Evolutionary conservation across 345 rosid species (phyloP), one percentile per base, ranked within the genome.

Genomic region (Erodium maritimum): DNA sequence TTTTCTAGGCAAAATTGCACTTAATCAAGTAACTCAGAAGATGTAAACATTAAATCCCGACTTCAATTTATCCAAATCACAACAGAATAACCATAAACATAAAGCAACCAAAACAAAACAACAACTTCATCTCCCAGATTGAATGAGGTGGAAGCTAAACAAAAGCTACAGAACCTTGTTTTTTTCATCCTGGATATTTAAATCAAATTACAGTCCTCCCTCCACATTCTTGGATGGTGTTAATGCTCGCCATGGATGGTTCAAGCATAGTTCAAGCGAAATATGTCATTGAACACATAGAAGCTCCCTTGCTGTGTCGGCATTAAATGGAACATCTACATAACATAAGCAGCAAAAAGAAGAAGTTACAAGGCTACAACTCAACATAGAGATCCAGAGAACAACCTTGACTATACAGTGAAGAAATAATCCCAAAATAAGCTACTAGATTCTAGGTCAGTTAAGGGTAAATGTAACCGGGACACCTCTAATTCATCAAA

Each of bases 211-310:
- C 46, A 37, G 1, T 37, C 10, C 2, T 37, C 46, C 14, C 14
- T 37, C 46, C 10, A 37, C 46, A 12, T 37, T 37, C 10, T 1
- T 37, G 46, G 1, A 37, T 37, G 46, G 46, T 37, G 8, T 37
- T 1, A 37, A 5, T 6, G 46, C 69, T 37, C 6, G 1, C 13
- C 6, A 11, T 37, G 46, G 13, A 4, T 5, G 46, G 46, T 58
- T 75, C 75, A 78, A 2, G 79, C 79, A 60, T 78, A 74, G 73
- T 78, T 78, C 79, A 78, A 72, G 71, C 82, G 72, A 68, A 75
- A 78, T n/a, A 78, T 78, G 73, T 75, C 82, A 14, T 78, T 78
- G 17, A 69, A 57, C 57, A 78, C 82, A 51, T 69, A 74, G 55
- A 71, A 78, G 67, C 77, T 74, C 65, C 82, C 82, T 58, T 71